These are phyloP conservation scores for Coemansia sp. DNA, from an alignment of 192 early-diverging fungal genomes.

Conservation along the genomic window DNA sequence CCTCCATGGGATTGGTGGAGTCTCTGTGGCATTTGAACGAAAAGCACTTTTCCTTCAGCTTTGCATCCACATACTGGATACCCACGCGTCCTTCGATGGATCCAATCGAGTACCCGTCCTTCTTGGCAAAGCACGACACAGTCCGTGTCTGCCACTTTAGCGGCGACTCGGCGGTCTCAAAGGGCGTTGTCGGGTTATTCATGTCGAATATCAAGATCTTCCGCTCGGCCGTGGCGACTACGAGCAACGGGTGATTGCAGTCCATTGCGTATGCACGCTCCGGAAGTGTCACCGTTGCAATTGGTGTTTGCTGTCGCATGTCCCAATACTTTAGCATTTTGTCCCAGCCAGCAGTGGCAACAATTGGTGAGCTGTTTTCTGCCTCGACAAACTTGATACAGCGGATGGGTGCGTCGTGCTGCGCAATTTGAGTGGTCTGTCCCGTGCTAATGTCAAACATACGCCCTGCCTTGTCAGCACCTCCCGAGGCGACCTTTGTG, in stretches of 20 bases:
- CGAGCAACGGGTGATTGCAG: constrained; percentile 71
- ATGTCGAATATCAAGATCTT: constrained; percentile 79
- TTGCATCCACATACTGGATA: constrained; percentile 90
- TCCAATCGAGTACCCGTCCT: constrained; percentile 83
- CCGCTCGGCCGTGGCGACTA: constrained; percentile 91
- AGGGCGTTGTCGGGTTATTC: constrained; percentile 69
- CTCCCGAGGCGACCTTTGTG: constrained; percentile 82
- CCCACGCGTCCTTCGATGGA: constrained; percentile 93
- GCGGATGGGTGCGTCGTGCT: constrained; percentile 87
- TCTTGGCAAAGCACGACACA: constrained; percentile 76
- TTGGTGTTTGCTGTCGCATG: constrained; percentile 71
- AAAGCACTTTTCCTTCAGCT: constrained; percentile 61
- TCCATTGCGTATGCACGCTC: constrained; percentile 94
- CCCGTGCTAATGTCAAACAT: constrained; percentile 82
- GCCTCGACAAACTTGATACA: constrained; percentile 76
- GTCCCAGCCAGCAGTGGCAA: constrained; percentile 94
- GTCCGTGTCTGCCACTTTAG: constrained; percentile 65
- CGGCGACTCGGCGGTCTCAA: constrained; percentile 61
- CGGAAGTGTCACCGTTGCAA: constrained; percentile 69
- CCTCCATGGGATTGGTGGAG: constrained; percentile 58
- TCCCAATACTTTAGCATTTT: constrained; percentile 98
- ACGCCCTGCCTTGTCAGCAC: constrained; percentile 84
- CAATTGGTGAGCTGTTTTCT: constrained; percentile 56
- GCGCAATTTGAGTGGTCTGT: constrained; percentile 78
- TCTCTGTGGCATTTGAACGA: constrained; percentile 93